Base-by-base conservation (phyloP, 495 filamentous ascomycete genomes). In the Penicillium alfredii region DNA sequence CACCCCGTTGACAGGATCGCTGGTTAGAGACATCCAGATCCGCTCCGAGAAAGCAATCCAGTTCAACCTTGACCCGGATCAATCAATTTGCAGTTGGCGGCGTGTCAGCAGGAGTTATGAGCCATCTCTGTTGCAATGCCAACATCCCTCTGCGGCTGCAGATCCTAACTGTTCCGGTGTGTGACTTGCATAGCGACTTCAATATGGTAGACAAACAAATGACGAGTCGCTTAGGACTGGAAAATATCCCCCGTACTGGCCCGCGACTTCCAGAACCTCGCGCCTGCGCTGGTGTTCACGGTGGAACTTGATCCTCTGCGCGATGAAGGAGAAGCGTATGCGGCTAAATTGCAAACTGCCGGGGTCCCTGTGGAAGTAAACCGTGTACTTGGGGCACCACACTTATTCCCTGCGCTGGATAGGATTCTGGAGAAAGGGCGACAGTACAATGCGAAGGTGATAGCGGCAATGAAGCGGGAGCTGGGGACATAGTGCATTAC, bases 301-400 rank as follows among this genome's bases (percentile, higher is more conserved):
- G 59, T 63, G 9, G 67, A 72, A 38, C 53, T 64, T 22, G 69
- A 74, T 35, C 63, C 64, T 28, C 49, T 73, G 14, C 51, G 68
- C 18, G 60, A 70, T 35, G 68, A 74, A 42, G 66, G 66, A 4
- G 60, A 67, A 38, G 42, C 42, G 9, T 73, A 71, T 53, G 71
- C 62, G 2, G 41, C 51, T 11, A 61, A 64, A 24, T 41, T 76
- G 35, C 43, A 57, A 29, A 54, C 51, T 12, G 57, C 63, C 2
- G 69, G 65, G 1, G 58, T 58, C 31, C 37, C 48, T 12, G 58
- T 66, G 9, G 54, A 62, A 9, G 8, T 61, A 32, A 35, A 60
- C 11, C 57, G 53, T 11, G 55, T 54, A 21, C 13, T 42, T 10
- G 66, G 60, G 17, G 56, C 43, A 15, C 48, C 69, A 0, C 69